phyloP scores from a whole-genome alignment of 805 yeast genomes.

The Saccharomycopsis malanga region DNA sequence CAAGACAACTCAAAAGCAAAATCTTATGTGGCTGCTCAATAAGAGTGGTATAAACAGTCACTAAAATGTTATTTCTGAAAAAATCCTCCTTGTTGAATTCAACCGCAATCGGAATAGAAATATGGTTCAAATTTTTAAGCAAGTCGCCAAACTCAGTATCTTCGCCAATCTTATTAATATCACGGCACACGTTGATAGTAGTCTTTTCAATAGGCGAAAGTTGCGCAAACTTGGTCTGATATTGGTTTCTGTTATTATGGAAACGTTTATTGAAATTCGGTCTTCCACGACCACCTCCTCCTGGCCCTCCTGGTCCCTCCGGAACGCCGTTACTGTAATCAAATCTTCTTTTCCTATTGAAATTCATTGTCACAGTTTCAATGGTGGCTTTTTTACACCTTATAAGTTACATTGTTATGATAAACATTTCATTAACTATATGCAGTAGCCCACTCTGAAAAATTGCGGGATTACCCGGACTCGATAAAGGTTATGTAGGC shows the following conservation, averaged over 20 bases:
- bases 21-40: slow-evolving; percentile 90
- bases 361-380: too few species aligned
- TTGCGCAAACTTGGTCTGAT: slow-evolving; percentile 1
- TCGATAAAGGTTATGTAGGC: too few species aligned
- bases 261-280: not conserved
- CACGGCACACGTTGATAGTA: slow-evolving; percentile 16
- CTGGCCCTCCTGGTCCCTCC: not conserved
- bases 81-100: slow-evolving; percentile 11
- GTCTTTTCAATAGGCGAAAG: slow-evolving; percentile 11
- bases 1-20: slow-evolving; percentile 58
- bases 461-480: too few species aligned
- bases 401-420: too few species aligned
- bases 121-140: slow-evolving; percentile 12
- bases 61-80: slow-evolving; percentile 26
- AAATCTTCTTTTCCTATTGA: slow-evolving; percentile 10
- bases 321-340: too few species aligned
- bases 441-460: too few species aligned
- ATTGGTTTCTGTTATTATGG: not conserved
- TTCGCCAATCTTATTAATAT: slow-evolving; percentile 17
- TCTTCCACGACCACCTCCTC: not conserved
- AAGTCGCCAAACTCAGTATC: slow-evolving; percentile 9
- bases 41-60: slow-evolving; percentile 60
- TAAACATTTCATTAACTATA: too few species aligned
- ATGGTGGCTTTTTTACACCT: too few species aligned
- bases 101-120: slow-evolving; percentile 14